These are phyloP conservation scores for Neofusicoccum laricinum DNA, from an alignment of 2,329 filamentous ascomycete genomes.

Conservation along the genomic window DNA sequence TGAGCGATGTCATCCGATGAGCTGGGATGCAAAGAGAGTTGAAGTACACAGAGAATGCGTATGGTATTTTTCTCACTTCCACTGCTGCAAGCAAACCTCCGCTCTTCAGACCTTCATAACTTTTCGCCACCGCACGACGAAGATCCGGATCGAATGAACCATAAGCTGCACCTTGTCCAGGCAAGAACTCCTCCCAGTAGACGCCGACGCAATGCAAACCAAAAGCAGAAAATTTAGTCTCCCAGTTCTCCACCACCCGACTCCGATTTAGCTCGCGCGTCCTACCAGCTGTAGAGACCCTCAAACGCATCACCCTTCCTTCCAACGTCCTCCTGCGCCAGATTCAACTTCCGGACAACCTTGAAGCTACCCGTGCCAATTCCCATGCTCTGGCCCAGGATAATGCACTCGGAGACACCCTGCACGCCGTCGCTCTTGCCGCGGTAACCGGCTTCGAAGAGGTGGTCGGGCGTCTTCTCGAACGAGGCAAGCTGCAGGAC, in stretches of 20 bases:
- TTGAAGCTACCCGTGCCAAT: constrained; percentile 91
- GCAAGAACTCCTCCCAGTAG: neutral
- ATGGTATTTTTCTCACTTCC: no score
- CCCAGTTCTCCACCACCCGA: neutral
- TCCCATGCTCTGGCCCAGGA: constrained; percentile 93
- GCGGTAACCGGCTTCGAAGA: constrained; percentile 89
- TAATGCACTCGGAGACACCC: constrained; percentile 94
- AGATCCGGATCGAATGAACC: neutral
- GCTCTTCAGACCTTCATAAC: neutral
- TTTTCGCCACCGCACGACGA: neutral
- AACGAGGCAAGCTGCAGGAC: constrained; percentile 94
- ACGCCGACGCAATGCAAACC: constrained; percentile 16
- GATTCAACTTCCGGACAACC: constrained; percentile 73
- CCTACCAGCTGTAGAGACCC: constrained; percentile 13
- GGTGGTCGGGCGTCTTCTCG: constrained; percentile 95
- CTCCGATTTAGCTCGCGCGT: neutral
- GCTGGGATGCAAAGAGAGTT: no score
- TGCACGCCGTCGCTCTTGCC: constrained; percentile 92
- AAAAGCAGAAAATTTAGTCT: neutral
- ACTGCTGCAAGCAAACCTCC: neutral
- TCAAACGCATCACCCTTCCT: constrained; percentile 65
- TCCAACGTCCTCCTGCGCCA: constrained; percentile 58
- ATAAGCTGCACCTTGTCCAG: neutral
- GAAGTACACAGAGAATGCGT: no score
- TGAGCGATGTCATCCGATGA: no score